Percentiles rank a stretch among this genome's conserved stretches.
Conservation (phyloP, 78 protist genomes). For the Salpingoeca rosetta region DNA sequence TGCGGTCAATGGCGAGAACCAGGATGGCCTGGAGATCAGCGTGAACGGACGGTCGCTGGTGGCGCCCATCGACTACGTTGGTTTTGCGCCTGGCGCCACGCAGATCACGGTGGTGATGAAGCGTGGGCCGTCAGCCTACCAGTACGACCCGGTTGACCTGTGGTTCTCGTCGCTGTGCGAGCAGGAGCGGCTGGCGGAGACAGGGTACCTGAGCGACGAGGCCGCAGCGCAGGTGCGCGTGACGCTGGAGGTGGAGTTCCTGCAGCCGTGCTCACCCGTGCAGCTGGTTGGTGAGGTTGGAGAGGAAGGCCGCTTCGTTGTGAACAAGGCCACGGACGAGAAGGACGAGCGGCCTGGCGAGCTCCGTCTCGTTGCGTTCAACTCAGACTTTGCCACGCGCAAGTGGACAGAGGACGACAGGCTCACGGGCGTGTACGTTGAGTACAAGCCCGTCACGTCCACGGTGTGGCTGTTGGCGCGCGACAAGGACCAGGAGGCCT, state of each 20-base stretch:
- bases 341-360: background rate
- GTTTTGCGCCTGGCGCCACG: too few relatives aligned
- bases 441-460: background rate
- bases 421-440: background rate
- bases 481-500: background rate
- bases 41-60: too few relatives aligned
- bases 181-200: too few relatives aligned
- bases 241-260: background rate
- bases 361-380: background rate
- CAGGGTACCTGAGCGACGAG: too few relatives aligned
- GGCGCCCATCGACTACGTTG: too few relatives aligned
- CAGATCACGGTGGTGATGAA: too few relatives aligned
- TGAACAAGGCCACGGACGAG: background rate
- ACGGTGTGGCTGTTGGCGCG: background rate
- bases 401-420: background rate
- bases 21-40: too few relatives aligned
- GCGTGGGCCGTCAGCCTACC: too few relatives aligned
- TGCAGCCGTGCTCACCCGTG: background rate
- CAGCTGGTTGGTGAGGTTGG: background rate
- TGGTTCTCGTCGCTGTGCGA: too few relatives aligned
- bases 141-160: too few relatives aligned
- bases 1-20: too few relatives aligned
- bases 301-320: background rate
- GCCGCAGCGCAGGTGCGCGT: too few relatives aligned
- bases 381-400: background rate